phyloP scores from a whole-genome alignment of 164 flowering plant genomes.

The Nymphaea colorata region DNA sequence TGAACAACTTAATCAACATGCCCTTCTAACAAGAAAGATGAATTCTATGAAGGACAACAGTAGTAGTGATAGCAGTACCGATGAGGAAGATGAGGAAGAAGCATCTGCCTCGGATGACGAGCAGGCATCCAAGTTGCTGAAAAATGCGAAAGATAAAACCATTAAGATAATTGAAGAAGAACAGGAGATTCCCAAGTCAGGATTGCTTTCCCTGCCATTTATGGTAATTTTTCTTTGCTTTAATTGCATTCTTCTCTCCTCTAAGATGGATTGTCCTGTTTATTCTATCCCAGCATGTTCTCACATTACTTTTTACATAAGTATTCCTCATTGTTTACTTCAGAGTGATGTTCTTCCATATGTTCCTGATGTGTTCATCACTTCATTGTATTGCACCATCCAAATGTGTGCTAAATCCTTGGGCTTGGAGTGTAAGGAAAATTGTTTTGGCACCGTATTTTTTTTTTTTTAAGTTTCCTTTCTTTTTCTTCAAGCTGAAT shows the following conservation, averaged over 20 bases:
- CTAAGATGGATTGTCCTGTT: no score
- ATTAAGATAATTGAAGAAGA: slow-evolving; percentile 43
- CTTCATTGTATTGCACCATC: no score
- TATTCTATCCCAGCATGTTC: no score
- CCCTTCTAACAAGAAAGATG: slow-evolving; percentile 69
- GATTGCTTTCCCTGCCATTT: slow-evolving; percentile 76
- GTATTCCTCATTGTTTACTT: no score
- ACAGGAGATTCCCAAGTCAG: slow-evolving; percentile 53
- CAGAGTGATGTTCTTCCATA: no score
- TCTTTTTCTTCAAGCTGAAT: no score
- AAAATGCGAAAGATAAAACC: slow-evolving; percentile 64
- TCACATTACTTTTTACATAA: no score
- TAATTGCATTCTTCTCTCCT: neutral
- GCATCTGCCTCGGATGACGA: slow-evolving; percentile 34
- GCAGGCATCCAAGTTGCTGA: slow-evolving; percentile 31
- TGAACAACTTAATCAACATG: slow-evolving; percentile 67
- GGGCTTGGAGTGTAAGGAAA: no score
- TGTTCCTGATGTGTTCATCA: no score
- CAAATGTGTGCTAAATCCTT: no score
- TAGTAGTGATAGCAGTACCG: slow-evolving; percentile 59
- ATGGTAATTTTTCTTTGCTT: slow-evolving; percentile 38
- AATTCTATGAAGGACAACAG: slow-evolving; percentile 59
- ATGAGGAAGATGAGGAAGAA: slow-evolving; percentile 37
- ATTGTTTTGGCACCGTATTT: no score
- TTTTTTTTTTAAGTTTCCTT: no score